phyloP scores from a whole-genome alignment of 2,329 filamentous ascomycete species.

The Fonsecaea nubica region DNA sequence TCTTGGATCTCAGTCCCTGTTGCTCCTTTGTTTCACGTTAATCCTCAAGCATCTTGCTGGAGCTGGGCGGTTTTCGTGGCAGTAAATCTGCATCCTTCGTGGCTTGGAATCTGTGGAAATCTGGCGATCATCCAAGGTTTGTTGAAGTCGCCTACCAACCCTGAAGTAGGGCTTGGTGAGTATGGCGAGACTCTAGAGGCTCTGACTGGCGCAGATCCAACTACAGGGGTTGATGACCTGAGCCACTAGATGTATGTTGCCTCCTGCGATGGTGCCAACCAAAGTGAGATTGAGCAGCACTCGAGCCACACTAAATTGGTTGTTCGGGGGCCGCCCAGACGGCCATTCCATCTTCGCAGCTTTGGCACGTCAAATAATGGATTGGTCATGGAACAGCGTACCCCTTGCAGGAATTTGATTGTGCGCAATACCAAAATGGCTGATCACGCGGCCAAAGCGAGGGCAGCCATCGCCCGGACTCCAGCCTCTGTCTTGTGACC shows the following conservation, averaged over 20 bases:
- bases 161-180: background rate
- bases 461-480: constrained; percentile 77
- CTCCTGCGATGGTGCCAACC: background rate
- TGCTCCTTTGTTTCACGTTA: background rate
- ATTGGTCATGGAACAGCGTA: background rate
- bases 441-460: constrained; percentile 44
- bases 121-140: background rate
- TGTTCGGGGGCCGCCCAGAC: background rate
- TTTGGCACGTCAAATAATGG: background rate
- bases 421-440: background rate
- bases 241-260: background rate
- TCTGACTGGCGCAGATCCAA: background rate
- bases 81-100: background rate
- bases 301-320: background rate
- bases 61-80: background rate
- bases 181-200: background rate
- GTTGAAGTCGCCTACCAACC: background rate
- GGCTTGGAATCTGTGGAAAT: background rate
- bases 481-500: constrained; percentile 93
- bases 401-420: background rate
- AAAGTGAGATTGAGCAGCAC: background rate
- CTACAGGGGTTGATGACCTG: background rate
- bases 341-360: background rate
- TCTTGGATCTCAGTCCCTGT: background rate
- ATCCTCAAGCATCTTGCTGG: background rate